Base-by-base conservation (phyloP, 2,329 filamentous ascomycete genomes). In the Penicillium sp. region DNA sequence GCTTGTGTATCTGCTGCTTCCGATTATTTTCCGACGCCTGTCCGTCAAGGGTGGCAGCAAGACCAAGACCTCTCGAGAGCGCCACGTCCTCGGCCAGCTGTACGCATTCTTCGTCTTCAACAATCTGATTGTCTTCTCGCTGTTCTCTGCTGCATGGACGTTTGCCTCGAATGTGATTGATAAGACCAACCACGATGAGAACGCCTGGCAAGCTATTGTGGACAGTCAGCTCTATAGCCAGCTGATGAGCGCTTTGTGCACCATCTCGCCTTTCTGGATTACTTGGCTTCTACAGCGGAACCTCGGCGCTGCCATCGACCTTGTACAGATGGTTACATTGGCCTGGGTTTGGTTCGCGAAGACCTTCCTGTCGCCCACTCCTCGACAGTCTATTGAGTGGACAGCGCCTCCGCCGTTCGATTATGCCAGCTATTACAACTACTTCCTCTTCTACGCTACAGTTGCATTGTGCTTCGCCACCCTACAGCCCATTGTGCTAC, bases 81-180 rank as follows among this genome's bases (percentile, higher is more conserved):
- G 90, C 27, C 92, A 97, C 70, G 94, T 99, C 46, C 81, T 94
- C 53, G 86, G 84, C 56, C 95, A 95, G 71, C 81, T 99, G 2
- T 99, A 95, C 73, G 82, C 89, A 16, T 99, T 99, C 76, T 99
- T 99, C 72, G 83, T 96, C 46, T 91, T 99, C 79, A 99, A 99
- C 81, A 97, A 97, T 67, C 74, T 99, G 49, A 78, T 99, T 60
- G 86, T 97, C 51, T 97, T 97, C 72, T 96, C 92, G 10, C 78
- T 96, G 13, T 97, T 97, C 71, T 90, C 89, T 40, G 85, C 89
- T 1, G 74, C 91, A 14, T 96, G 90, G 84, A 77, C 78, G 1
- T 91, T 92, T 63, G 77, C 91, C 8, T 75, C 84, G 0, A 77
- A 77, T 4, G 84, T 95, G 33, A 75, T 92, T 41, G 67, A 81